Evolutionary conservation across 2,329 filamentous ascomycete species (phyloP).

Genomic region (Alternaria arborescens): DNA sequence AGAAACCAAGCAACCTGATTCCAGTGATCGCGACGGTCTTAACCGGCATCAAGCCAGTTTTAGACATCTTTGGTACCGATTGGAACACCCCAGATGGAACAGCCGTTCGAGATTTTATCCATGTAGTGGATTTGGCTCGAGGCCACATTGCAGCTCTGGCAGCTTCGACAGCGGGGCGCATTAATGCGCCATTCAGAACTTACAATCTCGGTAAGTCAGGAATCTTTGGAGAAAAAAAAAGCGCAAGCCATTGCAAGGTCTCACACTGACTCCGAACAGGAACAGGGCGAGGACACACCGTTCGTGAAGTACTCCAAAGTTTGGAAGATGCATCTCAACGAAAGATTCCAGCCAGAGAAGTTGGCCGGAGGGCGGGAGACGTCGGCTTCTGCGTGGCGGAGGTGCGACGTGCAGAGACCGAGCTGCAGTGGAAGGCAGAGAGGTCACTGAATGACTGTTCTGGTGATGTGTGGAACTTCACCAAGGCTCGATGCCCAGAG

Average conservation of each 20-base stretch:
- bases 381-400: conserved; percentile 54
- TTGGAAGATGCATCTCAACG: conserved; percentile 49
- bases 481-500: conserved; percentile 36
- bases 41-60: conserved; percentile 61
- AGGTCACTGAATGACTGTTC: conserved; percentile 50
- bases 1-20: conserved; percentile 69
- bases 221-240: too few species aligned
- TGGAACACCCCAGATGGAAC: conserved; percentile 73
- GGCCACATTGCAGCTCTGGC: conserved; percentile 69
- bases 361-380: conserved; percentile 52
- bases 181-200: conserved; percentile 47
- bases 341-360: conserved; percentile 48
- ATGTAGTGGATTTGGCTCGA: conserved; percentile 70
- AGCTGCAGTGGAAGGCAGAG: conserved; percentile 51
- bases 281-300: conserved; percentile 54
- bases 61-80: conserved; percentile 71
- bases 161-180: conserved; percentile 44
- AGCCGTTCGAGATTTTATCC: conserved; percentile 73
- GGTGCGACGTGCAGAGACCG: conserved; percentile 48
- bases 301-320: conserved; percentile 54
- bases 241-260: not conserved
- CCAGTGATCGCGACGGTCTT: conserved; percentile 70
- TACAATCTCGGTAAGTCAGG: conserved; percentile 53
- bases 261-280: conserved; percentile 37
- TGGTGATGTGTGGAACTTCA: conserved; percentile 52